phyloP scores from a whole-genome alignment of 2,329 filamentous ascomycete species.

The Alternaria sp. region DNA sequence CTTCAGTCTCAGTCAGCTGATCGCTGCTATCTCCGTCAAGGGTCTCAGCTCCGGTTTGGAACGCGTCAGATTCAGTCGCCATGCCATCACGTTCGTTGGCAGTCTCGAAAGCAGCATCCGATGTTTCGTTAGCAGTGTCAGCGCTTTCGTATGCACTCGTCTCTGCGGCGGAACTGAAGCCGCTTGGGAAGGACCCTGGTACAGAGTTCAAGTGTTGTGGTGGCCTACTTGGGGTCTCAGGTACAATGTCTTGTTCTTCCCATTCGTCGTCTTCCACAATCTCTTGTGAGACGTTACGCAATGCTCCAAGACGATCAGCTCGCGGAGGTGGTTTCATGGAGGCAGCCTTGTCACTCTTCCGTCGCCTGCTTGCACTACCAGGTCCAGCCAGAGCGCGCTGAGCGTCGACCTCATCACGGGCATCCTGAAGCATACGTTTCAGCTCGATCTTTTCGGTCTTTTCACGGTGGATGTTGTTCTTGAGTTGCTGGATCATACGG shows the following conservation, averaged over 20 bases:
- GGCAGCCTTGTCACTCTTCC: constrained; percentile 63
- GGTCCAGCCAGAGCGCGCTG: constrained; percentile 61
- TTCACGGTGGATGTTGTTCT: constrained; percentile 93
- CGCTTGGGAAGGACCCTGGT: constrained; percentile 42
- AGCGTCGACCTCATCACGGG: constrained; percentile 86
- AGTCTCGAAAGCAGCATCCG: constrained; percentile 71
- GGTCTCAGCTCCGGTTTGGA: constrained; percentile 89
- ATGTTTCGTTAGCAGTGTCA: constrained; percentile 79
- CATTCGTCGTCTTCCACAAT: constrained; percentile 79
- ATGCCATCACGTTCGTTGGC: constrained; percentile 75
- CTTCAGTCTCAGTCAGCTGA: constrained; percentile 87
- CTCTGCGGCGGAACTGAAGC: constrained; percentile 47
- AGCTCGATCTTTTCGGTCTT: constrained; percentile 99
- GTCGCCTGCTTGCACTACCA: constrained; percentile 62
- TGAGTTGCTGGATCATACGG: constrained; percentile 93
- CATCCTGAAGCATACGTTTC: constrained; percentile 92
- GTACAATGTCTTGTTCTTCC: constrained; percentile 77
- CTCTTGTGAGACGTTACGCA: constrained; percentile 77
- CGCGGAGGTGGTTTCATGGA: constrained; percentile 82
- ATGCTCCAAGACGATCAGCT: constrained; percentile 76
- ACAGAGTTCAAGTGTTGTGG: constrained; percentile 34
- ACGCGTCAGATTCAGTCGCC: constrained; percentile 88
- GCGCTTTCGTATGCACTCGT: constrained; percentile 70
- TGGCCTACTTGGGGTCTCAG: constrained; percentile 63
- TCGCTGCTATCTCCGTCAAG: constrained; percentile 75